A percentile compares a stretch with the other conserved stretches of the same genome.
phyloP scores from a whole-genome alignment of 805 yeast species.

The Yarrowia osloensis region DNA sequence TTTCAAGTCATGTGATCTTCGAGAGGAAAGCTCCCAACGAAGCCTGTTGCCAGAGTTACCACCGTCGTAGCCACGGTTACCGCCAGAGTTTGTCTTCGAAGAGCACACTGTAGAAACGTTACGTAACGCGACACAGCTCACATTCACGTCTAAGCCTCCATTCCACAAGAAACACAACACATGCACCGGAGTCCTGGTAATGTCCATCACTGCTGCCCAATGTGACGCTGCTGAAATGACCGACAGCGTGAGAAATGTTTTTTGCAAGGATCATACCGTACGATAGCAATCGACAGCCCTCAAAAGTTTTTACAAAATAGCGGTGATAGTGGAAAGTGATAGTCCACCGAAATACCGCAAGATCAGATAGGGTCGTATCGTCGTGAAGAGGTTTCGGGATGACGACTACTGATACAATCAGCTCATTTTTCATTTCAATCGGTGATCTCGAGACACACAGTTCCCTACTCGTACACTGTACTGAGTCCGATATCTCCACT shows the following conservation, averaged over 20 bases:
- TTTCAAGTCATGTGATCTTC: neutral
- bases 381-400: too few species aligned
- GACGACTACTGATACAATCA: too few species aligned
- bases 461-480: too few species aligned
- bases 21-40: too few species aligned
- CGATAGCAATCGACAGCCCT: too few species aligned
- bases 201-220: neutral
- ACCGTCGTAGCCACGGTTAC: neutral
- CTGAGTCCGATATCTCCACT: too few species aligned
- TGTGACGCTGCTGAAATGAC: too few species aligned
- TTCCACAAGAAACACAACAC: neutral
- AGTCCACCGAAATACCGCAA: neutral
- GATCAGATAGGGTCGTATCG: neutral
- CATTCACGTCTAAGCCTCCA: neutral
- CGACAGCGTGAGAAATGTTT: neutral
- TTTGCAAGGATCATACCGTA: neutral
- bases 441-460: too few species aligned
- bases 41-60: neutral
- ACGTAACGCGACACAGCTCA: slow-evolving; percentile 10
- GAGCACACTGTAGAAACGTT: slow-evolving; percentile 1
- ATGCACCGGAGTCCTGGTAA: neutral
- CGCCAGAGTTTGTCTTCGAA: too few species aligned
- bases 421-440: too few species aligned
- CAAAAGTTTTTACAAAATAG: too few species aligned
- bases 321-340: too few species aligned